Base-by-base conservation (phyloP, 164 flowering plant genomes). In the Magnolia changhungtana region DNA sequence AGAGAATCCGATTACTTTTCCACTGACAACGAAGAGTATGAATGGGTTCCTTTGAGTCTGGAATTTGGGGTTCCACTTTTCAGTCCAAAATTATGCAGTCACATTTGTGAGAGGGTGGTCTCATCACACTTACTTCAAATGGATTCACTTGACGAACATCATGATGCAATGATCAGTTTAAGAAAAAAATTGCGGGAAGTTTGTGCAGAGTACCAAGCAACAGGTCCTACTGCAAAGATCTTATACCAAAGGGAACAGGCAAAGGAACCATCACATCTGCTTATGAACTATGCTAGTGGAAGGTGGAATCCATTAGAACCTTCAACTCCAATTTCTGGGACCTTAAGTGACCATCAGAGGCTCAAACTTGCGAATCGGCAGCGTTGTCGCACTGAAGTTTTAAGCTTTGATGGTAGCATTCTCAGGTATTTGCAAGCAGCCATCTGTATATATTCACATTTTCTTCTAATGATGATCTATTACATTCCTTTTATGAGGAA, bases 391-490 rank as follows among this genome's bases (percentile, higher is more conserved):
- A 90, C 92, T 73, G 99, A 94, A 88, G 91, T 96, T 77, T 79
- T 96, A 86, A 96, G 98, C 82, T 96, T 96, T 82, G 98, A 96
- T 79, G 99, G 99, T 18, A 92, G 86, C 87, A 91, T 92, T 83
- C 89, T 96, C 58, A 94, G 99, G 99, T 96, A 59, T 21, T 50
- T 72, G 61, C 45, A 37, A 37, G 18, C 13, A 11, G 61, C 61
- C 61, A 55, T 55, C 45, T 4, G 7, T 37, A 37, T 37, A 37
- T 37, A 37, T 37, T 37, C 45, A 37, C 45, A 37, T 37, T 37
- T 37, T 3, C 45, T 7, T 37, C 45, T 37, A 37, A 37, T 37
- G 45, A 37, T 37, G 45, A 37, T 37, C 45, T 37, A 37, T 37
- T 37, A 37, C 0, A 37, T 37, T 3, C 45, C 45, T 37, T 37